A percentile compares a stretch with the other conserved stretches of the same genome.
phyloP scores from a whole-genome alignment of 768 basidiomycete genomes.

The Termitomyces sp. region DNA sequence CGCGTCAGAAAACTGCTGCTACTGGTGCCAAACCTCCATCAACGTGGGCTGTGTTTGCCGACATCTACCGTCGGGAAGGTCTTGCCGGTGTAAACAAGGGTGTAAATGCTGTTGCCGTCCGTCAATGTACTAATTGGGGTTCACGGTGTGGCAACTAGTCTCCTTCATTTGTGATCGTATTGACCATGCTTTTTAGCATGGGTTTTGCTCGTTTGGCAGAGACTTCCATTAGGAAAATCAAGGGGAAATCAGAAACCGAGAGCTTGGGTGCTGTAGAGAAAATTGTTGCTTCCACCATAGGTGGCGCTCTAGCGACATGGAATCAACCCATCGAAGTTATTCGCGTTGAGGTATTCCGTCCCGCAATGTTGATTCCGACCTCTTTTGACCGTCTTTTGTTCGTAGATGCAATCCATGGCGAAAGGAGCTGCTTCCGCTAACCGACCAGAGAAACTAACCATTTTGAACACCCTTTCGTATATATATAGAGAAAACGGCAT shows the following conservation, averaged over 20 bases:
- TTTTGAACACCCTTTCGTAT: slow-evolving; percentile 86
- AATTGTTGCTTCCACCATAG: slow-evolving; percentile 81
- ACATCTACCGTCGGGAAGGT: slow-evolving; percentile 92
- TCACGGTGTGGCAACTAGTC: slow-evolving; percentile 54
- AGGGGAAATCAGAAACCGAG: slow-evolving; percentile 76
- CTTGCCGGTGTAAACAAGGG: slow-evolving; percentile 98
- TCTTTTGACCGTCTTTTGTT: slow-evolving; percentile 2
- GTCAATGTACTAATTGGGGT: slow-evolving; percentile 93
- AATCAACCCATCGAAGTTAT: slow-evolving; percentile 99
- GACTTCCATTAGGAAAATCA: slow-evolving; percentile 63
- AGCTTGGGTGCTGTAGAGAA: slow-evolving; percentile 76
- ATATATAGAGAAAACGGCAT: slow-evolving; percentile 97
- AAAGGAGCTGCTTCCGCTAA: slow-evolving; percentile 70
- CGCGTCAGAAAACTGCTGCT: slow-evolving; percentile 87
- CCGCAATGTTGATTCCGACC: not conserved
- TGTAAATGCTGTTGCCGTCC: slow-evolving; percentile 90
- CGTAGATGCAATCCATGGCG: slow-evolving; percentile 98
- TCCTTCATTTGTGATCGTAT: not conserved
- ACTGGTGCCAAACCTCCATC: slow-evolving; percentile 82
- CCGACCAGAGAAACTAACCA: slow-evolving; percentile 88
- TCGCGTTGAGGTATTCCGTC: slow-evolving; percentile 73
- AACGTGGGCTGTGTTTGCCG: slow-evolving; percentile 91
- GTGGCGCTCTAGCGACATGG: slow-evolving; percentile 96
- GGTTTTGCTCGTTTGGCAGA: slow-evolving; percentile 96
- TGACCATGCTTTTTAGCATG: slow-evolving; percentile 51